Conservation (phyloP, 805 yeast genomes). For the Pachysolen tannophilus region DNA sequence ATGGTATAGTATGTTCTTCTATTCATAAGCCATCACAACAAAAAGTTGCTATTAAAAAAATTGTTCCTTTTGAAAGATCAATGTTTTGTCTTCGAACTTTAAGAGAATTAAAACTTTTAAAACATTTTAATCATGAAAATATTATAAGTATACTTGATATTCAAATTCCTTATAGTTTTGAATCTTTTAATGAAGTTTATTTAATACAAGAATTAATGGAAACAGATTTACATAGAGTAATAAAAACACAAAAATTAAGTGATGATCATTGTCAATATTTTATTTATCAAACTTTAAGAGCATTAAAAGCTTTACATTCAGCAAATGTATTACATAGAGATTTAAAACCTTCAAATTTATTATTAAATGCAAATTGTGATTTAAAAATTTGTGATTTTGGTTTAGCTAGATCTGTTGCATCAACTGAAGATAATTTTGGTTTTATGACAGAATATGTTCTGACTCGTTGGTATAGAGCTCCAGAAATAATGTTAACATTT, state of each 20-base stretch:
- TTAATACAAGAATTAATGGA: conserved; percentile 85
- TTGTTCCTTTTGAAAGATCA: conserved; percentile 84
- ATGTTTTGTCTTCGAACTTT: conserved; percentile 85
- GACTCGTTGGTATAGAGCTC: conserved; percentile 96
- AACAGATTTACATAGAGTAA: conserved; percentile 77
- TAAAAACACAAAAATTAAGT: conserved; percentile 69
- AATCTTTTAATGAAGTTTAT: conserved; percentile 78
- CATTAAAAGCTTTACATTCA: conserved; percentile 82
- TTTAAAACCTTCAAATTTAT: conserved; percentile 79
- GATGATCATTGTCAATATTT: conserved; percentile 95
- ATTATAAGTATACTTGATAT: conserved; percentile 85
- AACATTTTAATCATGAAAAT: conserved; percentile 90
- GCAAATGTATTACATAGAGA: conserved; percentile 95
- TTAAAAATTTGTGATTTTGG: conserved; percentile 94
- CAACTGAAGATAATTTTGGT: conserved; percentile 58
- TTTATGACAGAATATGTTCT: conserved; percentile 97
- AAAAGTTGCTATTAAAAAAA: conserved; percentile 92
- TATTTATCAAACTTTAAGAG: conserved; percentile 84
- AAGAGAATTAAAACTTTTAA: conserved; percentile 80
- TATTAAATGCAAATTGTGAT: conserved; percentile 89
- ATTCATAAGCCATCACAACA: conserved; percentile 78
- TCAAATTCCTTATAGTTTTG: conserved; percentile 73
- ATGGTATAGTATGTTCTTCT: conserved; percentile 90
- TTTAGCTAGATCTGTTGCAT: conserved; percentile 63
- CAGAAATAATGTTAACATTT: conserved; percentile 93